Percentiles rank a stretch among this genome's conserved stretches.
Evolutionary conservation across 352 stramenopile species (phyloP).

Genomic region (Hyaloperonospora brassicae): DNA sequence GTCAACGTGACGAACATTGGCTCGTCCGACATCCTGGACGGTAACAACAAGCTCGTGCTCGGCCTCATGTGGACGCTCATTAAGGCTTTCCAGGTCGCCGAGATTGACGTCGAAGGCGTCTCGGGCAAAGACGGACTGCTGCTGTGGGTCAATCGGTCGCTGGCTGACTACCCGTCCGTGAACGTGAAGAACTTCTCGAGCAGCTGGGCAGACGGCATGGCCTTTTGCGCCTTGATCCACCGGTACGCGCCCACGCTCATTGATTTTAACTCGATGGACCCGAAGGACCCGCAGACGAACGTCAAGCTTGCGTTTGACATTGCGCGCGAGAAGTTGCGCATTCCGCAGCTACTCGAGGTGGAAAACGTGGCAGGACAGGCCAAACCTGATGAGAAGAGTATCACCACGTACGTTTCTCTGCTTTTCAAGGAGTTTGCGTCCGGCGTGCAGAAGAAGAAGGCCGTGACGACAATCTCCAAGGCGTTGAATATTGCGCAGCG

Average conservation of each 20-base stretch:
- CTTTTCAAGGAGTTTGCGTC: slow-evolving; percentile 89
- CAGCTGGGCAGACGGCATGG: slow-evolving; percentile 82
- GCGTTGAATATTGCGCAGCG: slow-evolving; percentile 86
- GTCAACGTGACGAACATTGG: slow-evolving; percentile 88
- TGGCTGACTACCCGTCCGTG: slow-evolving; percentile 77
- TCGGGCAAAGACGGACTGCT: slow-evolving; percentile 86
- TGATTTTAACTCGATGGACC: slow-evolving; percentile 68
- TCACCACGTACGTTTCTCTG: slow-evolving; percentile 88
- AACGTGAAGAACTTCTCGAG: slow-evolving; percentile 86
- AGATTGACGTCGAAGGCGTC: slow-evolving; percentile 85
- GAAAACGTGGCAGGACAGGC: slow-evolving; percentile 72
- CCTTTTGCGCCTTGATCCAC: slow-evolving; percentile 88
- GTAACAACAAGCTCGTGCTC: slow-evolving; percentile 88
- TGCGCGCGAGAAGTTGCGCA: slow-evolving; percentile 78
- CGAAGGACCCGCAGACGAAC: slow-evolving; percentile 58
- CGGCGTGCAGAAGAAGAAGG: slow-evolving; percentile 85
- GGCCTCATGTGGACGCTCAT: slow-evolving; percentile 91
- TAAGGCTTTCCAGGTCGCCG: slow-evolving; percentile 82
- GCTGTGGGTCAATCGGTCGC: slow-evolving; percentile 84
- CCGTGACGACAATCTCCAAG: slow-evolving; percentile 85
- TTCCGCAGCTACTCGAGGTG: slow-evolving; percentile 83
- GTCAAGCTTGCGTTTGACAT: slow-evolving; percentile 81
- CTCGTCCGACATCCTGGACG: slow-evolving; percentile 87
- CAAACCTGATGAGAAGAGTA: slow-evolving; percentile 89
- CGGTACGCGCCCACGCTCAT: slow-evolving; percentile 82